phyloP scores from a whole-genome alignment of 768 basidiomycete genomes.

The Pleurotus tuber-regium region DNA sequence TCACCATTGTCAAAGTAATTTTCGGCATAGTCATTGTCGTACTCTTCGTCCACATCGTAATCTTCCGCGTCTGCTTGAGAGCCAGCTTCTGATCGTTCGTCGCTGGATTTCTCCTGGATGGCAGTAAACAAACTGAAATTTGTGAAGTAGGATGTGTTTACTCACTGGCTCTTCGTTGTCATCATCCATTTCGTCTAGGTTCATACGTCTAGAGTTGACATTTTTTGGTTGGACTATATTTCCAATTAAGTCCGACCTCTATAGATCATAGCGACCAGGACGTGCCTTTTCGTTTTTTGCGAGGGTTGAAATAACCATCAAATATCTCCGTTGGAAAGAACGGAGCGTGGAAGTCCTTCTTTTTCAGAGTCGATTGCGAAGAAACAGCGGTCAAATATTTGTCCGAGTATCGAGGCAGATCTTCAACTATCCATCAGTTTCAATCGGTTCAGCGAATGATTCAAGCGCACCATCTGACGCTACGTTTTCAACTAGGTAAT shows the following conservation, averaged over 20 bases:
- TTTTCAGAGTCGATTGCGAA: slow-evolving; percentile 64
- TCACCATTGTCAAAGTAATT: slow-evolving; percentile 93
- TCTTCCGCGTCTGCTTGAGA: slow-evolving; percentile 68
- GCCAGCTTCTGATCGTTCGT: slow-evolving; percentile 65
- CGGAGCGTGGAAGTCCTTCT: slow-evolving; percentile 65
- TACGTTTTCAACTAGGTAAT: slow-evolving; percentile 69
- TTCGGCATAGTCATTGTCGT: slow-evolving; percentile 88
- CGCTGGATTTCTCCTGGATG: slow-evolving; percentile 63
- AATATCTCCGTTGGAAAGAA: slow-evolving; percentile 81
- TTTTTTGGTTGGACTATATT: slow-evolving; percentile 28
- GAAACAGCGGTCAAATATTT: slow-evolving; percentile 67
- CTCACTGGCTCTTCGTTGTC: slow-evolving; percentile 59
- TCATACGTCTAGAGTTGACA: slow-evolving; percentile 40
- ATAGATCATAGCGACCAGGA: background rate
- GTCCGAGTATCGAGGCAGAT: slow-evolving; percentile 80
- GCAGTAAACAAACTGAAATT: background rate
- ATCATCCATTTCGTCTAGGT: slow-evolving; percentile 68
- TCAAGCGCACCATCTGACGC: slow-evolving; percentile 52
- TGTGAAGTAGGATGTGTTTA: background rate
- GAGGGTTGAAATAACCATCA: slow-evolving; percentile 78
- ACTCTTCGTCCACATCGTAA: slow-evolving; percentile 88
- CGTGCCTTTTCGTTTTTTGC: slow-evolving; percentile 56
- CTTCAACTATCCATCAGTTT: slow-evolving; percentile 31
- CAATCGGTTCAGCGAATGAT: slow-evolving; percentile 19
- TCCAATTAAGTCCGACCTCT: background rate